Base-by-base conservation (phyloP, 352 stramenopile genomes). In the Elongisporangium senticosum region DNA sequence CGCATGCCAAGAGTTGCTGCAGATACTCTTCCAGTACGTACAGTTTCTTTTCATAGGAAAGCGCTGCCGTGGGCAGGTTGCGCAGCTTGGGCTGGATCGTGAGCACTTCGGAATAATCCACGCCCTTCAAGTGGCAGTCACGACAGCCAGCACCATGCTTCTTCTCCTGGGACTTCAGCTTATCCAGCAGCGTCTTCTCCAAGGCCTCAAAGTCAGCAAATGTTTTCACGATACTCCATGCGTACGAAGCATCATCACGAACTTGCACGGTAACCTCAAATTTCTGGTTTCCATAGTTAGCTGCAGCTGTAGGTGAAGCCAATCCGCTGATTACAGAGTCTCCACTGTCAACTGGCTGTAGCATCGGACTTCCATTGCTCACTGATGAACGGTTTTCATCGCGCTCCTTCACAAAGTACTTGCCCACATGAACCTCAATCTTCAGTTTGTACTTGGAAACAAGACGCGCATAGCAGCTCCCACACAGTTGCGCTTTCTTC, bases 131-230 rank as follows among this genome's bases (percentile, higher is more conserved):
- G 67, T 93, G 83, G 28, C 69, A 74, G 10, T 58, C 56, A 17
- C 67, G 68, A 28, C 65, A 76, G 3, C 62, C 74, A 2, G 66
- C 47, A 4, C 75, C 77, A 51, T 77, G 72, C 56, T 82, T 84
- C 58, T 89, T 86, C 57, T 90, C 79, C 65, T 93, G 83, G 68
- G 82, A 77, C 60, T 77, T 79, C 0, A 85, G 58, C 64, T 87
- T 89, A 7, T 89, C 80, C 50, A 59, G 20, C 49, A 93, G 68
- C 43, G 77, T 59, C 49, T 89, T 89, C 61, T 90, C 83, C 2
- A 93, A 65, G 11, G 71, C 57, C 47, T 87, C 79, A 59, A 93
- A 90, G 54, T 90, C 83, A 37, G 76, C 62, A 48, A 87, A 90
- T 1, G 64, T 77, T 64, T 88, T 89, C 22, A 90, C 62, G 51